phyloP scores from a whole-genome alignment of 1,284 basidiomycete genomes.

The Fistulinella staudtii region DNA sequence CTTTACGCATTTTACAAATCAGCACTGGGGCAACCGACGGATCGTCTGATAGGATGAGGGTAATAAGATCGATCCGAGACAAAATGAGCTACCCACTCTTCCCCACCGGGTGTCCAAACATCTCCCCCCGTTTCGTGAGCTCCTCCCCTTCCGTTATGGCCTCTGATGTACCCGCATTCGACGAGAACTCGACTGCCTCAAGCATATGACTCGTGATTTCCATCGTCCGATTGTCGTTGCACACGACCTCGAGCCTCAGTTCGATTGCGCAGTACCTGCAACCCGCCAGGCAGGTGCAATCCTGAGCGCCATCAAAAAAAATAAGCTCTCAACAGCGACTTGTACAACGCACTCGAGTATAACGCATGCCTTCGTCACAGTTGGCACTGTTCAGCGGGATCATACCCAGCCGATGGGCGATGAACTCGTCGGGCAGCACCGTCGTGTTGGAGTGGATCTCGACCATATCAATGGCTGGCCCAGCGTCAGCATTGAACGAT shows the following conservation, averaged over 20 bases:
- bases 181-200: conserved; percentile 48
- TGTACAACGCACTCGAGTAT: conserved; percentile 58
- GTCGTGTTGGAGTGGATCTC: conserved; percentile 91
- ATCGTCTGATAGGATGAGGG: conserved; percentile 45
- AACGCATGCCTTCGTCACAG: conserved; percentile 82
- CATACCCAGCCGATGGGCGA: conserved; percentile 94
- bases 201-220: conserved; percentile 80
- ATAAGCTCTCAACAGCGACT: conserved; percentile 8
- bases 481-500: conserved; percentile 3
- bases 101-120: conserved; percentile 85
- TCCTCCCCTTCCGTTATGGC: conserved; percentile 60
- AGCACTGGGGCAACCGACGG: conserved; percentile 66
- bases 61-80: background rate
- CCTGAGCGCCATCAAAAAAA: conserved; percentile 43
- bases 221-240: conserved; percentile 67
- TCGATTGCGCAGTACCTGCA: conserved; percentile 82
- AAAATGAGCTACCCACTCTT: conserved; percentile 54
- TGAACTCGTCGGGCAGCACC: conserved; percentile 95
- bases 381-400: conserved; percentile 85
- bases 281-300: conserved; percentile 77
- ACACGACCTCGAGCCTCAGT: conserved; percentile 68
- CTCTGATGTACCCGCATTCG: conserved; percentile 33
- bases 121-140: conserved; percentile 64
- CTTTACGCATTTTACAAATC: conserved; percentile 90
- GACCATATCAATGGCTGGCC: conserved; percentile 91